A percentile compares a stretch with the other conserved stretches of the same genome.
phyloP scores from a whole-genome alignment of 805 yeast species.

The Candida golubevii region DNA sequence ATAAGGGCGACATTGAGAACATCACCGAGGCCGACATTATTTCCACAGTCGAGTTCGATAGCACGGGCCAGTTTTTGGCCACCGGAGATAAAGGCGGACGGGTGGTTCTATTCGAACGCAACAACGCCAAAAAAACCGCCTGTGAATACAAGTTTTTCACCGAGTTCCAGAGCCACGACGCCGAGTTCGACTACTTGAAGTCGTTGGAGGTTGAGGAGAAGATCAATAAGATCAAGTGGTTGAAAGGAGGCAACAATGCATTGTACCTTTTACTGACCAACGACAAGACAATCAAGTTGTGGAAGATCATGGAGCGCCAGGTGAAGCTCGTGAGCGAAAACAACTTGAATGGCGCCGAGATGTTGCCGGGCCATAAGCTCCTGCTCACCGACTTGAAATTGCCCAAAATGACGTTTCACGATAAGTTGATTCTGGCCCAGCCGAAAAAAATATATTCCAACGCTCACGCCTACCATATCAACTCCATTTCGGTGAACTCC shows the following conservation, averaged over 20 bases:
- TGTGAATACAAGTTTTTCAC: constrained; percentile 96
- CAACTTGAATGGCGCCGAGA: constrained; percentile 45
- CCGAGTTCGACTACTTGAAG: constrained; percentile 95
- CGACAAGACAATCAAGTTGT: constrained; percentile 96
- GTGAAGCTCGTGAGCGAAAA: constrained; percentile 90
- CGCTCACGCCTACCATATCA: constrained; percentile 97
- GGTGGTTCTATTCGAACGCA: constrained; percentile 91
- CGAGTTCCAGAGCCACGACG: constrained; percentile 97
- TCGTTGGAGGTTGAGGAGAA: constrained; percentile 96
- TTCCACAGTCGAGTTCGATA: constrained; percentile 94
- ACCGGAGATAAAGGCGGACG: constrained; percentile 99
- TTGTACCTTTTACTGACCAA: constrained; percentile 87
- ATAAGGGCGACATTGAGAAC: constrained; percentile 92
- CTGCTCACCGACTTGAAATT: constrained; percentile 52
- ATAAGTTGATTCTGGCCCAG: constrained; percentile 89
- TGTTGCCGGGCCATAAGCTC: constrained; percentile 22
- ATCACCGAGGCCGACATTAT: constrained; percentile 97
- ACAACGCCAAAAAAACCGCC: constrained; percentile 52
- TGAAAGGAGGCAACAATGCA: constrained; percentile 82
- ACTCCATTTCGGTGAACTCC: constrained; percentile 88
- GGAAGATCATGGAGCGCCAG: constrained; percentile 93
- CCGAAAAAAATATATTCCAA: constrained; percentile 89
- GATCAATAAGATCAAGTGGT: constrained; percentile 96
- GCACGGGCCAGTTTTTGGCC: constrained; percentile 90
- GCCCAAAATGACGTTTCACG: constrained; percentile 90